phyloP scores from a whole-genome alignment of 306 rosid genomes.

The Quercus robur region DNA sequence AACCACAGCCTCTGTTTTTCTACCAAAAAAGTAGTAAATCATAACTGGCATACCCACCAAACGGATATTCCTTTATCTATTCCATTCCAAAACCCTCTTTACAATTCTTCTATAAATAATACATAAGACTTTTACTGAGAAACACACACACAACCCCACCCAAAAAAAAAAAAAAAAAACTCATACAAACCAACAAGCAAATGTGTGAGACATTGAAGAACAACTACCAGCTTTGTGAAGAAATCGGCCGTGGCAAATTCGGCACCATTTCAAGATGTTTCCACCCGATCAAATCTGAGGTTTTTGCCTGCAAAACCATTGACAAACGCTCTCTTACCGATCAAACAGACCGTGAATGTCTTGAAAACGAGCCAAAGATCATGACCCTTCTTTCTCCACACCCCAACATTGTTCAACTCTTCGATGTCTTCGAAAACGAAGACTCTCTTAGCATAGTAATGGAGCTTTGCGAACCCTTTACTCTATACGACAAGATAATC shows the following conservation, averaged over 20 bases:
- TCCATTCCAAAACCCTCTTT: no score
- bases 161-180: no score
- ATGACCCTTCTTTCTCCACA: slow-evolving; percentile 62
- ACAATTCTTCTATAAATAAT: no score
- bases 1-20: no score
- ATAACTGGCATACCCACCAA: no score
- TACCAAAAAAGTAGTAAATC: no score
- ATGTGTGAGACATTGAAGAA: slow-evolving; percentile 51
- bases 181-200: neutral
- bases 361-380: slow-evolving; percentile 65
- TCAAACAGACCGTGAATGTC: slow-evolving; percentile 55
- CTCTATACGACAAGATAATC: slow-evolving; percentile 65
- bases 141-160: no score
- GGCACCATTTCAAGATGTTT: slow-evolving; percentile 63
- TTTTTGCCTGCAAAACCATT: slow-evolving; percentile 64
- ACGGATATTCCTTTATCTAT: no score
- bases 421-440: slow-evolving; percentile 46
- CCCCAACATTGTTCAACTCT: slow-evolving; percentile 54
- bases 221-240: slow-evolving; percentile 56
- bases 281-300: slow-evolving; percentile 22
- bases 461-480: slow-evolving; percentile 53
- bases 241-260: slow-evolving; percentile 74
- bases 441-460: slow-evolving; percentile 41
- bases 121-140: no score
- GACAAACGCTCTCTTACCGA: slow-evolving; percentile 53